A percentile compares a stretch with the other conserved stretches of the same genome.
Evolutionary conservation across 1,139 yeast species (phyloP).

Genomic region (Tardiomyces digboiensis): DNA sequence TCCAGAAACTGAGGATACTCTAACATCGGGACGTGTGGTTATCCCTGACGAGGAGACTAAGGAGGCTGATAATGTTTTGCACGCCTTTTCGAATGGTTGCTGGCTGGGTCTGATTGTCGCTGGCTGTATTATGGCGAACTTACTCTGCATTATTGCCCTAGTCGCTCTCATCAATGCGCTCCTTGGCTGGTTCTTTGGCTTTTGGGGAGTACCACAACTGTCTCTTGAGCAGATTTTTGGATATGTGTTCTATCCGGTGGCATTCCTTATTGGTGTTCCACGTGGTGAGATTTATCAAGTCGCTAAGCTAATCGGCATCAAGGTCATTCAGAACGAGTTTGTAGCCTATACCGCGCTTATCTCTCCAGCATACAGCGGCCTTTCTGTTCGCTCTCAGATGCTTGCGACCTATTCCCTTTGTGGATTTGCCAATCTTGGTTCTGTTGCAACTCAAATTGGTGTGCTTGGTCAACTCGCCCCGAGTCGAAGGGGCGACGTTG

Average conservation of each 20-base stretch:
- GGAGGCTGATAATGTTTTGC: constrained; percentile 47
- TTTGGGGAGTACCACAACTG: constrained; percentile 46
- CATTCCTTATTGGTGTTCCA: constrained; percentile 55
- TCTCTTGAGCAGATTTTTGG: constrained; percentile 50
- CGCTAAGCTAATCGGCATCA: constrained; percentile 46
- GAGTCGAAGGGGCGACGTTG: constrained; percentile 39
- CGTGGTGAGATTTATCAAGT: constrained; percentile 43
- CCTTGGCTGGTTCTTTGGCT: constrained; percentile 54
- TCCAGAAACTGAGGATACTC: constrained; percentile 52
- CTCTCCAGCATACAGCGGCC: constrained; percentile 33
- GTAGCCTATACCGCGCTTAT: constrained; percentile 45
- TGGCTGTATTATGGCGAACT: constrained; percentile 49
- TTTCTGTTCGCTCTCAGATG: constrained; percentile 46
- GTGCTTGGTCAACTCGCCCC: constrained; percentile 53
- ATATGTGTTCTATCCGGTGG: constrained; percentile 51
- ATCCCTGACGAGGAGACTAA: constrained; percentile 38
- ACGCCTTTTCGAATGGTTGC: constrained; percentile 58
- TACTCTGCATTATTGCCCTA: constrained; percentile 53
- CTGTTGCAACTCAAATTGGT: constrained; percentile 56
- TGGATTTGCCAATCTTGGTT: constrained; percentile 58
- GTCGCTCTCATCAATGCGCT: constrained; percentile 52
- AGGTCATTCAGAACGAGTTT: constrained; percentile 56
- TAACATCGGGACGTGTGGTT: constrained; percentile 42
- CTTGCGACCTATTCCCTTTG: constrained; percentile 57
- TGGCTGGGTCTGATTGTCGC: constrained; percentile 52